Conservation (phyloP, 176 grass and related monocot species). For the Oryza glumipatula region DNA sequence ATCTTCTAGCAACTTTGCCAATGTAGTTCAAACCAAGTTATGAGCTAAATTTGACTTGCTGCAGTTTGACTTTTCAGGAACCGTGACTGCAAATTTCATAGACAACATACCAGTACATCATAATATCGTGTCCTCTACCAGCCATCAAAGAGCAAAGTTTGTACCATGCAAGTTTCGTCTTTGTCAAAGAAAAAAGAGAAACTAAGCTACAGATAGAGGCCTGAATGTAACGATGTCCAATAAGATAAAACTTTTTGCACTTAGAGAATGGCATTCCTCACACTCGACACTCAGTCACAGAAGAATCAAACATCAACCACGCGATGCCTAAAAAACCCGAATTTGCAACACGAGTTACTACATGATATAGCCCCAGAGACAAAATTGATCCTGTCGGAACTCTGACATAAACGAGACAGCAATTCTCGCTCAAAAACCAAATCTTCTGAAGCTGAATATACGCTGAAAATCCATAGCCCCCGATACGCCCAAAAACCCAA, state of each 20-base stretch:
- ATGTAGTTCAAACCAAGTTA: not conserved
- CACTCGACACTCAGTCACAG: not conserved
- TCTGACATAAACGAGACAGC: not conserved
- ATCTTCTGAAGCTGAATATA: not conserved
- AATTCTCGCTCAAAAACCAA: not conserved
- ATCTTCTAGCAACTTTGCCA: not conserved
- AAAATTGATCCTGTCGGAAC: no score
- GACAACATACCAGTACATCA: not conserved
- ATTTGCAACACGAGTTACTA: not conserved
- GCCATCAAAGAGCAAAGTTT: constrained; percentile 16
- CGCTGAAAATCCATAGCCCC: not conserved
- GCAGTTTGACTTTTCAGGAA: not conserved
- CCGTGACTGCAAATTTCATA: not conserved
- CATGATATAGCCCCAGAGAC: not conserved
- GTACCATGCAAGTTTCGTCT: not conserved
- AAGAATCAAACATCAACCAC: not conserved
- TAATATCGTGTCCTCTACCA: not conserved
- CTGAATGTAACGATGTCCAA: not conserved
- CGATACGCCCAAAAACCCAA: not conserved
- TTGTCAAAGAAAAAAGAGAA: not conserved
- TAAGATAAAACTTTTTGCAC: not conserved
- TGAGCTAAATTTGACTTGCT: not conserved
- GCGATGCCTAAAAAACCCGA: not conserved
- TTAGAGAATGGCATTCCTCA: constrained; percentile 17
- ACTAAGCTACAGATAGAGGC: not conserved